Evolutionary conservation across 2,329 filamentous ascomycete genomes (phyloP).

Genomic region (Paraconiothyrium brasiliense): DNA sequence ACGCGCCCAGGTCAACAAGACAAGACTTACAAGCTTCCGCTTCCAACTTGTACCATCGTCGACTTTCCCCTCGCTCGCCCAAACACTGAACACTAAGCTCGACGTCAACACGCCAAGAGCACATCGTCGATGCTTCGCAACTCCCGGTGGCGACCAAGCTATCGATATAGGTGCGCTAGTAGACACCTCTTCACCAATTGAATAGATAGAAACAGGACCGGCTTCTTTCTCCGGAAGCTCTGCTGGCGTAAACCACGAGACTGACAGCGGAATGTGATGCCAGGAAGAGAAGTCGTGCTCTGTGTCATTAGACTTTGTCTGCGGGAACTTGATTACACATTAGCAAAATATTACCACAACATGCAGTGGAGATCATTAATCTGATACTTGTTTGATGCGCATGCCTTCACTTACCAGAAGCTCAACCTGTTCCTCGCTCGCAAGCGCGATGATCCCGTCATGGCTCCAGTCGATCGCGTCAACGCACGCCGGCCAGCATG

Average conservation of each 20-base stretch:
- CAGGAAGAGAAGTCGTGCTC: slow-evolving; percentile 44
- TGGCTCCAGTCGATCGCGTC: slow-evolving; percentile 62
- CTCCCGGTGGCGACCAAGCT: slow-evolving; percentile 66
- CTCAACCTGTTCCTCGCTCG: slow-evolving; percentile 62
- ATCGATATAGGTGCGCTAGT: slow-evolving; percentile 59
- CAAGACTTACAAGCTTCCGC: slow-evolving; percentile 48
- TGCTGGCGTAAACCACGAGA: slow-evolving; percentile 61
- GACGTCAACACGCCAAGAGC: slow-evolving; percentile 65
- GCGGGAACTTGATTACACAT: slow-evolving; percentile 40
- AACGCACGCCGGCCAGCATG: slow-evolving; percentile 60
- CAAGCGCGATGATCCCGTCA: slow-evolving; percentile 25
- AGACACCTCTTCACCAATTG: slow-evolving; percentile 68
- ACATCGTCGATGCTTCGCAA: slow-evolving; percentile 63
- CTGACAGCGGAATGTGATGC: slow-evolving; percentile 55
- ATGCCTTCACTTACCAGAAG: slow-evolving; percentile 53
- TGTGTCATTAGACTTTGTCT: slow-evolving; percentile 38
- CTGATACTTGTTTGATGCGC: neutral
- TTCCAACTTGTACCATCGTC: slow-evolving; percentile 59
- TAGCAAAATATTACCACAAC: neutral
- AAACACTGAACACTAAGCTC: slow-evolving; percentile 66
- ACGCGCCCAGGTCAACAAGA: neutral
- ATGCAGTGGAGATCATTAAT: neutral
- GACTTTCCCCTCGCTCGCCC: slow-evolving; percentile 59
- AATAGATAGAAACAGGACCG: slow-evolving; percentile 59
- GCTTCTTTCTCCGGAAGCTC: slow-evolving; percentile 60